Evolutionary conservation across 441 rosid species (phyloP), one percentile per base, ranked within the genome.

Genomic region (Pelargonium citronellum): DNA sequence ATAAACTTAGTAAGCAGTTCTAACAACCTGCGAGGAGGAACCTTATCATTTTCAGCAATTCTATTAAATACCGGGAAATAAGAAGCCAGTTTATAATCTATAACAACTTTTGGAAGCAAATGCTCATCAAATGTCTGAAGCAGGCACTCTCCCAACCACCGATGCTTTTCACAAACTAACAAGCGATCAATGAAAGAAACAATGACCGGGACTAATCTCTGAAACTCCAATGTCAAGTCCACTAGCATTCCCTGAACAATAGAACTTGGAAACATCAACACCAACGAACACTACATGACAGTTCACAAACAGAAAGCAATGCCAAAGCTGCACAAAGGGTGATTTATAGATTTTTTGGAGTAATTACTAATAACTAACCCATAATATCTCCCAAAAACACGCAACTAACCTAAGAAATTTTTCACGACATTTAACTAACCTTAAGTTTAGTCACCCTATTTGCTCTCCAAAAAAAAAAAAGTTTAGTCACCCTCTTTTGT

Each of bases 21-120:
- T 68, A 91, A 74, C 79, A 90, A 77, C 74, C 82, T 78, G 74
- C 69, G 72, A 73, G 97, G 97, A 69, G 97, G 94, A 79, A 94
- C 83, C 53, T 88, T 72, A 47, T 80, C 83, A 71, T 90, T 89
- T 77, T 80, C 89, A 4, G 96, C 97, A 69, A 90, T 86, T 75
- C 90, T 82, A 73, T 91, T 81, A 74, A 91, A 84, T 71, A 94
- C 74, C 16, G 88, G 91, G 82, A 91, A 85, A 86, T 87, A 90
- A 12, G 90, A 79, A 76, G 85, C 83, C 76, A 90, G 70, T 53
- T 78, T 76, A 62, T 83, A 81, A 67, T 84, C 82, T 73, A 90
- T 77, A 68, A 13, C 71, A 46, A 89, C 82, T 82, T 85, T 87
- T 30, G 91, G 87, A 80, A 89, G 92, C 77, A 94, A 75, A 64